Evolutionary conservation across 176 grass and related monocot species (phyloP).

Genomic region (Cocos nucifera): DNA sequence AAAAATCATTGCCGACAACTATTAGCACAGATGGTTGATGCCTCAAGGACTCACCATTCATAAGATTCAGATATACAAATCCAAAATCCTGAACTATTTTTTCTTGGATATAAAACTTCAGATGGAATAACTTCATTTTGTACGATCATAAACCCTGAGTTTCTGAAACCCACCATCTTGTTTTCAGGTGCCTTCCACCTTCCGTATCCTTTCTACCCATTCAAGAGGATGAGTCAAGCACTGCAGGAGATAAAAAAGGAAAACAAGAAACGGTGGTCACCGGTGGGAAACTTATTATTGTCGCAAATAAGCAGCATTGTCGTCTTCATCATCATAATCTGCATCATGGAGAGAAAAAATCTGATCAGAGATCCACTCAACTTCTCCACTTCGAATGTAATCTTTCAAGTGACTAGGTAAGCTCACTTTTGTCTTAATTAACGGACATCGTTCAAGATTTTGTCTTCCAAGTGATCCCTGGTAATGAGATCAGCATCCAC

Average conservation of each 20-base stretch:
- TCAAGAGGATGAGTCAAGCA: background rate
- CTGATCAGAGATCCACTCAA: slow-evolving; percentile 59
- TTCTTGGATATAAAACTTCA: too few relatives aligned
- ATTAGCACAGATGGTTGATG: too few relatives aligned
- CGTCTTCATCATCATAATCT: slow-evolving; percentile 31
- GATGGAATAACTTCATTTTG: too few relatives aligned
- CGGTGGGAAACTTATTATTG: slow-evolving; percentile 18
- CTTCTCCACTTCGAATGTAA: slow-evolving; percentile 58
- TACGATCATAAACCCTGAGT: too few relatives aligned
- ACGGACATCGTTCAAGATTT: too few relatives aligned
- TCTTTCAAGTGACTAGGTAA: slow-evolving; percentile 69
- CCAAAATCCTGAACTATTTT: too few relatives aligned
- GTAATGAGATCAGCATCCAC: too few relatives aligned
- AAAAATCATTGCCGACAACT: too few relatives aligned
- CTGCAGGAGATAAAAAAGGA: background rate
- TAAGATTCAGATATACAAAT: background rate
- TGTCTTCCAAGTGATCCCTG: too few relatives aligned
- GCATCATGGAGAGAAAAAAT: slow-evolving; percentile 58
- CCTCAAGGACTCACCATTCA: too few relatives aligned
- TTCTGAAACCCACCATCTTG: background rate
- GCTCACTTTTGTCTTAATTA: background rate
- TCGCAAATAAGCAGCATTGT: slow-evolving; percentile 26
- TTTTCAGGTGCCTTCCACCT: slow-evolving; percentile 48
- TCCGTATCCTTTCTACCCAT: slow-evolving; percentile 27
- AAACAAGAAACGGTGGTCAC: background rate